Evolutionary conservation across 306 rosid species (phyloP), one percentile per base, ranked within the genome.

Genomic region (Corylus avellana): DNA sequence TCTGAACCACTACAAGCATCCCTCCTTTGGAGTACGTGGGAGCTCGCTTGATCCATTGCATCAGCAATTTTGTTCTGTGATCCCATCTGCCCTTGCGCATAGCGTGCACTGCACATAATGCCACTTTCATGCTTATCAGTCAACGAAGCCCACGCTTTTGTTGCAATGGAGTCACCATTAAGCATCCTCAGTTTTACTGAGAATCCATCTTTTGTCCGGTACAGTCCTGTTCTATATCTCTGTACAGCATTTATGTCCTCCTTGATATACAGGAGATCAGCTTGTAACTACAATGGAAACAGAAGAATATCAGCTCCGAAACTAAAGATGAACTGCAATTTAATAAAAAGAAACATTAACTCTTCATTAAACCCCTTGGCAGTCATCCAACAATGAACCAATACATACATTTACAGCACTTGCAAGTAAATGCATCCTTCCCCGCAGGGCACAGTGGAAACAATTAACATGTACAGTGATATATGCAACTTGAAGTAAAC

Each of bases 181-280:
- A 87, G 88, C 90, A 84, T 87, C 80, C 86, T 87, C 81, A 89
- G 83, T 87, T 91, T 93, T 85, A 90, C 74, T 67, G 72, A 42
- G 29, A 18, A 67, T 67, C 72, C 42, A 12, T 95, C 97, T 76
- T 88, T 90, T 54, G 96, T 92, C 74, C 87, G 88, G 81, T 82
- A 90, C 76, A 95, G 79, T 12, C 88, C 96, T 85, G 90, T 89
- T 87, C 96, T 85, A 83, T 91, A 95, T 83, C 92, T 90, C 87
- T 95, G 97, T 56, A 91, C 98, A 18, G 92, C 80, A 84, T 78
- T 83, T 85, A 95, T 82, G 86, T 93, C 99, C 79, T 91, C 97
- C 84, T 95, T 95, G 27, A 95, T 85, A 84, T 89, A 93, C 77
- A 86, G 97, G 78, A 93, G 99, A 87, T 95, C 97, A 37, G 84